Evolutionary conservation across 106 monocot species (phyloP), one percentile per base, ranked within the genome.

Genomic region (Chionographis japonica): DNA sequence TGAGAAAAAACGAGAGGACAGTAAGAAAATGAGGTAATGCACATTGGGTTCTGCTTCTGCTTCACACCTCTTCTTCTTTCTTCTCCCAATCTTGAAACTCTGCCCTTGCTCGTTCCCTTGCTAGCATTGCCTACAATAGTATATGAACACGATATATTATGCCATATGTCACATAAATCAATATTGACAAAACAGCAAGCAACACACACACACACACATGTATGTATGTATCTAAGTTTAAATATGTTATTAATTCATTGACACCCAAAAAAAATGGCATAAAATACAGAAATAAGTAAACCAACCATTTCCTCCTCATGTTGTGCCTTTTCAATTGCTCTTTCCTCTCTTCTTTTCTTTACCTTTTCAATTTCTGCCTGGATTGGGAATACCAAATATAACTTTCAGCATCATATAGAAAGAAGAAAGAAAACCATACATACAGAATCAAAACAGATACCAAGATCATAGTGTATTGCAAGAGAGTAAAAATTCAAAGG

Each of bases 31-130:
- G 9, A 46, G 46, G 27, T 27, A 46, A 46, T 46, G 46, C 46
- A 46, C 9, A 46, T 46, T 6, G 9, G 5, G 46, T 46, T 6
- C 9, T 46, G 46, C 46, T 46, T 39, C 14, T 56, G 58, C 38
- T 58, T 50, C 38, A 46, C 27, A 84, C 94, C 91, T 97, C 97
- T 70, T 92, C 97, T 80, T 97, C 97, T 80, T 92, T 97, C 75
- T 89, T 92, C 69, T 97, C 97, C 97, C 97, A 97, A 65, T 97
- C 97, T 65, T 97, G 92, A 69, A 87, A 97, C 70, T 97, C 97
- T 63, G 97, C 97, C 57, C 81, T 82, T 43, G 97, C 89, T 67
- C 92, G 81, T 51, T 97, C 97, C 60, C 97, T 86, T 20, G 89
- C 92, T 39, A 97, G 72, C 74, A 97, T 13, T 67, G 92, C 97